Evolutionary conservation across 345 rosid genomes (phyloP).

Genomic region (Hirschfeldia incana): DNA sequence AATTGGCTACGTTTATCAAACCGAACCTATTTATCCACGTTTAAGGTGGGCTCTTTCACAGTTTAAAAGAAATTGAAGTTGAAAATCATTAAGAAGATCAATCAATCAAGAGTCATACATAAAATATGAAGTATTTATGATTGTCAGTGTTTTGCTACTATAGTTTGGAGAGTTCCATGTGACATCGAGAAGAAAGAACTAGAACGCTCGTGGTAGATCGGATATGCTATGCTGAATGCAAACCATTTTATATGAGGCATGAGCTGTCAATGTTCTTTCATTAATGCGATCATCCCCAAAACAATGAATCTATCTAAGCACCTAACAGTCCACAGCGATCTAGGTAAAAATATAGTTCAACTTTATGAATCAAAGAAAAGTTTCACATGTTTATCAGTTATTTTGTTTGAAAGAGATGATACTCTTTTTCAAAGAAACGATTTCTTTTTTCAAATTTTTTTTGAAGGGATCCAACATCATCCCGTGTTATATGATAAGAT

Average conservation of each 20-base stretch:
- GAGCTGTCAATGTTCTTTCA: not conserved
- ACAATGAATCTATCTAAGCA: constrained; percentile 5
- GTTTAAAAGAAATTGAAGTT: not conserved
- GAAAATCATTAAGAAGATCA: not conserved
- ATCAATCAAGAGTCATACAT: not conserved
- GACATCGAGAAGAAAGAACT: not conserved
- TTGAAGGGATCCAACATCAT: not conserved
- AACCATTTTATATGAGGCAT: not conserved
- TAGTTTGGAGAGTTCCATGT: not conserved
- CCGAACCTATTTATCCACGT: not conserved
- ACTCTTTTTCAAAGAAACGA: not conserved
- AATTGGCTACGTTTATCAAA: not conserved
- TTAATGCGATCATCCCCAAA: constrained; percentile 3
- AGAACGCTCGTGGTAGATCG: constrained; percentile 5
- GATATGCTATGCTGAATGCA: not conserved
- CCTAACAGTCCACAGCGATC: constrained; percentile 1
- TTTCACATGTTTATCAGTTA: constrained; percentile 4
- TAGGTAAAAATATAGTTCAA: constrained; percentile 3
- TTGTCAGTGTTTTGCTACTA: not conserved
- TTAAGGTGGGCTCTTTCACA: not conserved
- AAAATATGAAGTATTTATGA: not conserved
- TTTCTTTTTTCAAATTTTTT: no score
- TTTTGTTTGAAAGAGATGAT: not conserved
- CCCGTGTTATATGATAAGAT: not conserved
- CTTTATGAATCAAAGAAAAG: constrained; percentile 8